Conservation (phyloP, 1,284 basidiomycete genomes). For the Melampsora medusae region DNA sequence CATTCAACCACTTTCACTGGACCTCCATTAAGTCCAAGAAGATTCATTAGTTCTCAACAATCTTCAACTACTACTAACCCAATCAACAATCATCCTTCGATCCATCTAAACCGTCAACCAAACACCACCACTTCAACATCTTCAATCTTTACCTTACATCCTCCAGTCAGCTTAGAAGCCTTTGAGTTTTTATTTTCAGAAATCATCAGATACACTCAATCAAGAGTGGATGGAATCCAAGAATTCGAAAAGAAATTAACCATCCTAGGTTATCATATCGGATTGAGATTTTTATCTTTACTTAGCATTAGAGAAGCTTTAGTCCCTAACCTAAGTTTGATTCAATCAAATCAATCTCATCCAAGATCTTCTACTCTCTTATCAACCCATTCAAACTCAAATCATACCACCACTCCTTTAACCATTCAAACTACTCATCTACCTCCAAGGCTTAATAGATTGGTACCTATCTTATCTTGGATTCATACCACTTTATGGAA, state of each 20-base stretch:
- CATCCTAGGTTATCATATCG: conserved; percentile 83
- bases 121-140: too few relatives aligned
- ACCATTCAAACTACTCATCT: conserved; percentile 63
- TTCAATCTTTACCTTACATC: too few relatives aligned
- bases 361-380: conserved; percentile 46
- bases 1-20: too few relatives aligned
- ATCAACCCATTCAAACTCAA: conserved; percentile 54
- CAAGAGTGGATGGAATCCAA: conserved; percentile 85
- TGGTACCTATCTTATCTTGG: conserved; percentile 76
- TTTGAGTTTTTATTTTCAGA: conserved; percentile 88
- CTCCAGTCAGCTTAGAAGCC: conserved; percentile 68
- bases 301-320: conserved; percentile 50
- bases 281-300: conserved; percentile 72
- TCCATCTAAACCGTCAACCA: too few relatives aligned
- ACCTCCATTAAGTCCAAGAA: too few relatives aligned
- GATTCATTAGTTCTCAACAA: too few relatives aligned
- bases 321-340: conserved; percentile 45
- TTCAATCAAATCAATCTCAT: conserved; percentile 46
- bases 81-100: too few relatives aligned
- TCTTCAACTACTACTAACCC: too few relatives aligned
- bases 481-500: conserved; percentile 73
- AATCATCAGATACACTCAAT: conserved; percentile 90
- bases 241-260: conserved; percentile 89
- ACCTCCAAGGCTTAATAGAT: conserved; percentile 74
- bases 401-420: conserved; percentile 51